A percentile compares a stretch with the other conserved stretches of the same genome.
These are phyloP conservation scores for Penicillium arizonense DNA, from an alignment of 495 filamentous ascomycete species.

Conservation along the genomic window DNA sequence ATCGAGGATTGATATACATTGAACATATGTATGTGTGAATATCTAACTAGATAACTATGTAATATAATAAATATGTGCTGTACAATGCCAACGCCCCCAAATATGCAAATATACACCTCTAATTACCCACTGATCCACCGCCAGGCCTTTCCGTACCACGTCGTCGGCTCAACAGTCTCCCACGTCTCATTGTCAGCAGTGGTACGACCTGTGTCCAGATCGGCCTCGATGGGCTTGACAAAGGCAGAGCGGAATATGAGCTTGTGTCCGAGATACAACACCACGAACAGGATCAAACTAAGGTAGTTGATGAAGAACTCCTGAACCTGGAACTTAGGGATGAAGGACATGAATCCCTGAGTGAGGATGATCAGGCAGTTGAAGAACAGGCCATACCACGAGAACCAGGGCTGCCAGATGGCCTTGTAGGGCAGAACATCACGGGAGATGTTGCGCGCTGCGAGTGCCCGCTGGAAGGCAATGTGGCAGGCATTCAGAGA, in stretches of 20 bases:
- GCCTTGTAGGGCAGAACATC: slow-evolving; percentile 59
- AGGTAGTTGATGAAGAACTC: slow-evolving; percentile 63
- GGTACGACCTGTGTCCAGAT: slow-evolving; percentile 46
- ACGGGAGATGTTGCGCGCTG: slow-evolving; percentile 54
- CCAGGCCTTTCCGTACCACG: slow-evolving; percentile 35
- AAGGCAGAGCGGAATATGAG: slow-evolving; percentile 41
- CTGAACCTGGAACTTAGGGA: slow-evolving; percentile 54
- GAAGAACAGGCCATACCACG: slow-evolving; percentile 63
- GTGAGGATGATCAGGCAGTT: slow-evolving; percentile 63
- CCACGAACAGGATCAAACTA: slow-evolving; percentile 59
- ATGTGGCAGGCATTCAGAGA: slow-evolving; percentile 60
- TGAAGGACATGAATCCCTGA: slow-evolving; percentile 69
- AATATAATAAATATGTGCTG: slow-evolving; percentile 2
- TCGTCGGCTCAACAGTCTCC: slow-evolving; percentile 43
- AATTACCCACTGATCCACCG: slow-evolving; percentile 16
- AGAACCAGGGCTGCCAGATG: slow-evolving; percentile 56
- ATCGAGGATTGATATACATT: neutral
- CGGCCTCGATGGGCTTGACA: slow-evolving; percentile 43
- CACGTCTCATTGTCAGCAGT: slow-evolving; percentile 42
- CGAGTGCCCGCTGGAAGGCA: slow-evolving; percentile 58
- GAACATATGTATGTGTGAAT: neutral
- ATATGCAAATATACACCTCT: slow-evolving; percentile 6
- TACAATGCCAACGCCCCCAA: slow-evolving; percentile 10
- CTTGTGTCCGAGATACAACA: slow-evolving; percentile 60
- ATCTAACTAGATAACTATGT: neutral